Conservation (phyloP, 1,139 yeast species). For the Candida sp. region DNA sequence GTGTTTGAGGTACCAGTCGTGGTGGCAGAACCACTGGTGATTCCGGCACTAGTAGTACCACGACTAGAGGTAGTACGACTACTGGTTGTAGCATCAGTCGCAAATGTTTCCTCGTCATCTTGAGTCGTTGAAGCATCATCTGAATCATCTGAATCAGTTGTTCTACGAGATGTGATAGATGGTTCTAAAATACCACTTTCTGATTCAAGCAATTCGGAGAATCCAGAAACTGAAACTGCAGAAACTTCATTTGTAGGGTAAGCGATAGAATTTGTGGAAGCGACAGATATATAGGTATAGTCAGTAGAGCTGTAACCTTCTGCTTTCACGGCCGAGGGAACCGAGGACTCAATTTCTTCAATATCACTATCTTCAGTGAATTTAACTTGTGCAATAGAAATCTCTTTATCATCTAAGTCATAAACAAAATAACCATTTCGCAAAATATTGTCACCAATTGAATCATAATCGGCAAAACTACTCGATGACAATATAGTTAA, state of each 20-base stretch:
- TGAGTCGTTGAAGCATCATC: neutral
- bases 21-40: neutral
- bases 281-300: neutral
- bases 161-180: no score
- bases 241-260: neutral
- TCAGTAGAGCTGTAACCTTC: slow-evolving; percentile 43
- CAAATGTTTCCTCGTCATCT: neutral
- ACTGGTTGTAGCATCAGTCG: neutral
- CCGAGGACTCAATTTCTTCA: slow-evolving; percentile 21
- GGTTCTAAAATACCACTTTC: neutral
- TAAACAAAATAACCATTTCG: slow-evolving; percentile 23
- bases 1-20: no score
- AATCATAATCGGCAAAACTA: slow-evolving; percentile 3
- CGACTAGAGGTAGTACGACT: neutral
- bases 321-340: slow-evolving; percentile 15
- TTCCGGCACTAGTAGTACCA: neutral
- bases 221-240: neutral
- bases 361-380: slow-evolving; percentile 37
- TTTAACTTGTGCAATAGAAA: slow-evolving; percentile 66
- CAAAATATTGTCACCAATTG: slow-evolving; percentile 22
- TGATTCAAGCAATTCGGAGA: neutral
- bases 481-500: slow-evolving; percentile 15
- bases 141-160: no score
- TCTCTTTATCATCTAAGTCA: slow-evolving; percentile 30
- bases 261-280: neutral